Percentiles rank a stretch among this genome's conserved stretches.
Evolutionary conservation across 129 eudicot species (phyloP).

Genomic region (Flaveria sonorensis): DNA sequence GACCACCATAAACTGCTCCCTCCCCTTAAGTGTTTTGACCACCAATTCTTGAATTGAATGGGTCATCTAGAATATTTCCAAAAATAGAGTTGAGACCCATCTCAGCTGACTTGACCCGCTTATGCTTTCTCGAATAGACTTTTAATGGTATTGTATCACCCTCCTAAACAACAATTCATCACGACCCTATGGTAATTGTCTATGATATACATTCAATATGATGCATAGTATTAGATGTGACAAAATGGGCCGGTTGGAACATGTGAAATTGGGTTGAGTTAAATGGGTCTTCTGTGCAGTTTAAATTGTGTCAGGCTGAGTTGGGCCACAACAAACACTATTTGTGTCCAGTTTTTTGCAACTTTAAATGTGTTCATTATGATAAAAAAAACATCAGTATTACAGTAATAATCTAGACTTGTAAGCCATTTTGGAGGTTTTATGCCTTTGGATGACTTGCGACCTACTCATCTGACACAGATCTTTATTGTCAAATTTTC

Average conservation of each 20-base stretch:
- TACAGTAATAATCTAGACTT: neutral
- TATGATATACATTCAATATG: neutral
- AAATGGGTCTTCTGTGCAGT: neutral
- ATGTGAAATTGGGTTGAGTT: neutral
- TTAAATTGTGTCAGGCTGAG: neutral
- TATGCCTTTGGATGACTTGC: neutral
- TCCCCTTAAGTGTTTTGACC: too few relatives aligned
- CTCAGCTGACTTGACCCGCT: too few relatives aligned
- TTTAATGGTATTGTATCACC: too few relatives aligned
- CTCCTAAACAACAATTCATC: slow-evolving; percentile 57
- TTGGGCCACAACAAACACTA: neutral
- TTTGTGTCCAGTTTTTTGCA: neutral
- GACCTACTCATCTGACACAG: neutral
- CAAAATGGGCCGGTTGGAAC: neutral
- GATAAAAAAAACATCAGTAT: neutral
- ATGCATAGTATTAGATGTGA: neutral
- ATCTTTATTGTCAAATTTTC: neutral
- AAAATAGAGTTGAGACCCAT: too few relatives aligned
- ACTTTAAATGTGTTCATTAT: neutral
- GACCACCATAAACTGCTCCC: too few relatives aligned
- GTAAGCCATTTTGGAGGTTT: neutral
- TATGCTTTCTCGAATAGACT: too few relatives aligned
- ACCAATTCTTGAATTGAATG: too few relatives aligned
- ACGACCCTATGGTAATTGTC: slow-evolving; percentile 63
- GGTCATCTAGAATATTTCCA: too few relatives aligned